A percentile compares a stretch with the other conserved stretches of the same genome.
Evolutionary conservation across 768 basidiomycete species (phyloP).

Genomic region (Floccularia luteovirens): DNA sequence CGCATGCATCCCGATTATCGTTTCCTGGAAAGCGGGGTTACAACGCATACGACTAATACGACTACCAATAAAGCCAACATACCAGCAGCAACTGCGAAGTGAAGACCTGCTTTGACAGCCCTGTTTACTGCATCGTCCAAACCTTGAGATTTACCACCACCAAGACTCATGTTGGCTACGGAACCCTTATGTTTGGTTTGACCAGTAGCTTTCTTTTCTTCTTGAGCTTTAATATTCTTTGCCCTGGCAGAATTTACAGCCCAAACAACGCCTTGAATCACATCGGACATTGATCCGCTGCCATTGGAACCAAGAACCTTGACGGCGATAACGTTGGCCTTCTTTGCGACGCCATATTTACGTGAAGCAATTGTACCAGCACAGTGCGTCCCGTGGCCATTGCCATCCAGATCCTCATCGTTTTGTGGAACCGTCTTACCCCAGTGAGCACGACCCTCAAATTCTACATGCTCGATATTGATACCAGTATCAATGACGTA

Average conservation of each 20-base stretch:
- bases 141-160: slow-evolving; percentile 85
- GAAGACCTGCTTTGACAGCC: slow-evolving; percentile 76
- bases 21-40: slow-evolving; percentile 40
- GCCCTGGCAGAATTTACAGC: slow-evolving; percentile 47
- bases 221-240: slow-evolving; percentile 53
- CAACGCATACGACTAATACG: not conserved
- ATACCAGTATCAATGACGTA: slow-evolving; percentile 88
- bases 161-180: slow-evolving; percentile 96
- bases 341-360: slow-evolving; percentile 95
- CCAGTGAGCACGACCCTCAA: slow-evolving; percentile 87
- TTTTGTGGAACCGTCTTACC: slow-evolving; percentile 85
- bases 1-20: slow-evolving; percentile 85
- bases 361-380: slow-evolving; percentile 93
- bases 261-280: slow-evolving; percentile 82
- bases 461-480: slow-evolving; percentile 78
- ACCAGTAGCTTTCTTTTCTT: slow-evolving; percentile 65
- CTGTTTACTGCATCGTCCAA: slow-evolving; percentile 81
- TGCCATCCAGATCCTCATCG: slow-evolving; percentile 84
- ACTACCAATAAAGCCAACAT: slow-evolving; percentile 16
- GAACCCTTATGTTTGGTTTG: slow-evolving; percentile 88
- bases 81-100: slow-evolving; percentile 97
- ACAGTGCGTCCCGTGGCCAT: slow-evolving; percentile 94
- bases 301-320: slow-evolving; percentile 95
- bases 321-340: slow-evolving; percentile 81
- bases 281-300: slow-evolving; percentile 92